phyloP scores from a whole-genome alignment of 2,329 filamentous ascomycete genomes.

The Calonectria ilicicola region DNA sequence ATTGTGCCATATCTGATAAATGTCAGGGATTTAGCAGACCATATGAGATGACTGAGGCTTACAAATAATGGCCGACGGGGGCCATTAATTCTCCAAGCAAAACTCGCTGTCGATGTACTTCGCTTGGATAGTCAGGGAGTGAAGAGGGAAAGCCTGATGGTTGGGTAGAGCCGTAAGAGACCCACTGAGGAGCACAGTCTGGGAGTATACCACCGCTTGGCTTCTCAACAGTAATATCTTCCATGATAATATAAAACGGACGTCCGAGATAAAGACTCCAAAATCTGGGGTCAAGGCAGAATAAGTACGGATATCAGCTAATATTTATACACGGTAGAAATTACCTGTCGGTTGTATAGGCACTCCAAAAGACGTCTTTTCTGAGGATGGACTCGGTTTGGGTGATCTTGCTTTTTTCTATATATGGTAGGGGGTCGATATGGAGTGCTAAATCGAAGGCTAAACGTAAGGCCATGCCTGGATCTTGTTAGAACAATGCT shows the following conservation, averaged over 20 bases:
- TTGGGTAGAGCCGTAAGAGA: conserved; percentile 22
- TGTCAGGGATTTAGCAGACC: neutral
- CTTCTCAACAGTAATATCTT: conserved; percentile 39
- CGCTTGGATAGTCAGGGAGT: conserved; percentile 25
- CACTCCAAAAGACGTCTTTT: conserved; percentile 45
- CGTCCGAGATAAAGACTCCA: conserved; percentile 42
- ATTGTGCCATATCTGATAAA: conserved; percentile 31
- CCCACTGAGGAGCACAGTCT: conserved; percentile 14
- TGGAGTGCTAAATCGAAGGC: conserved; percentile 42
- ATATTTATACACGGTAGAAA: neutral
- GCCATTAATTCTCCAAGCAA: conserved; percentile 37
- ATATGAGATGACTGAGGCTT: neutral
- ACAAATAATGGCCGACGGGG: conserved; percentile 37
- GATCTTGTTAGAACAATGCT: conserved; percentile 34
- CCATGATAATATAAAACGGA: conserved; percentile 40
- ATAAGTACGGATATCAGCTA: neutral
- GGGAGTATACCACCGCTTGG: conserved; percentile 23
- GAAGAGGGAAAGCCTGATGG: conserved; percentile 16
- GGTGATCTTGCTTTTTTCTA: conserved; percentile 35
- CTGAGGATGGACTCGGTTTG: conserved; percentile 42
- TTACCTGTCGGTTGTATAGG: conserved; percentile 45
- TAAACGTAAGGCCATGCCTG: conserved; percentile 43
- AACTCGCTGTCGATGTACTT: conserved; percentile 26
- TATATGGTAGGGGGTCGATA: conserved; percentile 39
- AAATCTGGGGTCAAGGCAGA: conserved; percentile 29